phyloP scores from a whole-genome alignment of 1,139 yeast species.

The Sugiyamaella xylanicola region DNA sequence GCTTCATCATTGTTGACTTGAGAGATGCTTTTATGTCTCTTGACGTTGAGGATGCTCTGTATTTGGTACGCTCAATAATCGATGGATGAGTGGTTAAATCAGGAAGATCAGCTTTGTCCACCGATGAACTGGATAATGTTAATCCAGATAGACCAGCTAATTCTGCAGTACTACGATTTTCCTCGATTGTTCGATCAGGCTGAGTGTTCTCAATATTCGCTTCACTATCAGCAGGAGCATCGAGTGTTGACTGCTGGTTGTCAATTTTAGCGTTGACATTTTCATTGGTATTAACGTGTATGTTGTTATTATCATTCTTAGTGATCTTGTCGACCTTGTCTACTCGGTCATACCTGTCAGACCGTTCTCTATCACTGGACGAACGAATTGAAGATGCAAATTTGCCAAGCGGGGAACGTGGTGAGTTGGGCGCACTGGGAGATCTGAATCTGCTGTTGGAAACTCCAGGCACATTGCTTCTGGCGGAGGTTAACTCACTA shows the following conservation, averaged over 20 bases:
- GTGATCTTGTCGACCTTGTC: background rate
- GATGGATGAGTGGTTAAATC: conserved; percentile 18
- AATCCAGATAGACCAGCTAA: conserved; percentile 8
- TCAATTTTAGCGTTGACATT: background rate
- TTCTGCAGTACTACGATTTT: background rate
- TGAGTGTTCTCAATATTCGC: background rate
- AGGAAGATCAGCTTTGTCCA: conserved; percentile 16
- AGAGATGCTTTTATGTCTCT: conserved; percentile 17
- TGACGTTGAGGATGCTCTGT: conserved; percentile 11
- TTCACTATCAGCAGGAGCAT: background rate
- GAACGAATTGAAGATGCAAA: conserved; percentile 19
- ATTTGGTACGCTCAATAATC: conserved; percentile 12
- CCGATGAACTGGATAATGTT: conserved; percentile 5
- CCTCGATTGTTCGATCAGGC: background rate
- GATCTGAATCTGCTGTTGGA: conserved; percentile 4
- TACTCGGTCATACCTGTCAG: background rate
- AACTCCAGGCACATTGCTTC: background rate
- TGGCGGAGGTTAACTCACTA: background rate
- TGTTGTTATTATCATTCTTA: background rate
- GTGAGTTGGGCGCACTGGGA: conserved; percentile 15
- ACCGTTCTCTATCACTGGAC: conserved; percentile 14
- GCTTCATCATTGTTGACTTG: conserved; percentile 25
- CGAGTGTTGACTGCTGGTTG: background rate
- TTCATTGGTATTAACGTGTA: background rate
- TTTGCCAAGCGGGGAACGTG: conserved; percentile 21